A percentile compares a stretch with the other conserved stretches of the same genome.
These are phyloP conservation scores for Hypomontagnella monticulosa DNA, from an alignment of 495 filamentous ascomycete species.

Conservation along the genomic window DNA sequence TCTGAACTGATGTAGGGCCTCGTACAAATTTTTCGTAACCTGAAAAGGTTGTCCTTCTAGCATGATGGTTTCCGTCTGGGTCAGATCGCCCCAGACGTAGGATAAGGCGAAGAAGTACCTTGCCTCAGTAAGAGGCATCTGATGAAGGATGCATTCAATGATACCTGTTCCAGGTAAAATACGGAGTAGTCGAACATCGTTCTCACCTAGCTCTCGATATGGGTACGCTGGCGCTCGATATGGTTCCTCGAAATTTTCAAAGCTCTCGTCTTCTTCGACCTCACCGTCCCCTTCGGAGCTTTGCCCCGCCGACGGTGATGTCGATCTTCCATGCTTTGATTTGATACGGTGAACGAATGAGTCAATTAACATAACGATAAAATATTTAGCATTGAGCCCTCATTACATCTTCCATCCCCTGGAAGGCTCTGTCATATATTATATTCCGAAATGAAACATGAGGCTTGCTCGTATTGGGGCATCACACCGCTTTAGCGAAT, in stretches of 20 bases:
- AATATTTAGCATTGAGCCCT: neutral
- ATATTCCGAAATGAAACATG: too few relatives aligned
- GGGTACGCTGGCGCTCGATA: slow-evolving; percentile 30
- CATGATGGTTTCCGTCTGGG: slow-evolving; percentile 13
- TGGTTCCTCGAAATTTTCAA: neutral
- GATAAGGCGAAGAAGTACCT: slow-evolving; percentile 26
- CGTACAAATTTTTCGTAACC: slow-evolving; percentile 19
- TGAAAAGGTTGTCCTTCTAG: slow-evolving; percentile 26
- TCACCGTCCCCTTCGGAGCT: neutral
- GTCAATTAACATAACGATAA: slow-evolving; percentile 7
- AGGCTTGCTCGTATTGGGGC: too few relatives aligned
- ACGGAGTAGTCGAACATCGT: slow-evolving; percentile 28
- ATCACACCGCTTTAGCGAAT: neutral
- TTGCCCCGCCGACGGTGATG: neutral
- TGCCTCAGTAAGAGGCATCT: slow-evolving; percentile 19
- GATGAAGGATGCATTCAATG: slow-evolving; percentile 28
- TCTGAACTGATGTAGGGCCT: slow-evolving; percentile 27
- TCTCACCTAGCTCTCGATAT: slow-evolving; percentile 20
- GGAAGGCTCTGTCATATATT: too few relatives aligned
- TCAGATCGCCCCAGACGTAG: slow-evolving; percentile 40
- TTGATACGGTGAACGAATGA: neutral
- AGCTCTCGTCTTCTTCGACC: slow-evolving; percentile 6
- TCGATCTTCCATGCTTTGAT: neutral
- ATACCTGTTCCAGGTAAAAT: slow-evolving; percentile 27
- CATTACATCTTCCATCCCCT: too few relatives aligned